Evolutionary conservation across 2,329 filamentous ascomycete genomes (phyloP), one percentile per base, ranked within the genome.

Genomic region (Pseudodiploospora longispora): DNA sequence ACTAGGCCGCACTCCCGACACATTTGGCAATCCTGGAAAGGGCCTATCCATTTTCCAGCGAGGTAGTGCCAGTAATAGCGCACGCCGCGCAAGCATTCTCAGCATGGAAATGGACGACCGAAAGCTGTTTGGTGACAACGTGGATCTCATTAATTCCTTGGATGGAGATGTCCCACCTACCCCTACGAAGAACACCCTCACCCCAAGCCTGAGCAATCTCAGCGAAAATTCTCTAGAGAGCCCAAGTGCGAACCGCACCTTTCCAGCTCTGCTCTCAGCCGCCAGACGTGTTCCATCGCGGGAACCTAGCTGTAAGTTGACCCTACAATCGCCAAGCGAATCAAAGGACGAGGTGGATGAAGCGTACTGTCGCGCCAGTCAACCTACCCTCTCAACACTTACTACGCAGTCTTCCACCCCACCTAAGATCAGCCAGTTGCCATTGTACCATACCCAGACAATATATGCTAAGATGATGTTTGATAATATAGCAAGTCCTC

Each of bases 101-200:
- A 94, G 87, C 59, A 69, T 90, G 37, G 86, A 95, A 55, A 84
- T 82, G 27, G 87, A 90, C 35, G 87, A 95, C 40, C 68, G 75
- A 46, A 74, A 77, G 52, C 54, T 68, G 31, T 66, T 66, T 47
- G 58, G 53, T 27, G 62, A 66, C 10, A 52, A 36, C 8, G 46
- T 50, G 12, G 57, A 64, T 36, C 42, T 60, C 31, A 49, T 52
- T 10, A 54, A 41, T 30, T 46, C 53, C 6, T 43, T 59, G 42
- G 59, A 65, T 30, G 73, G 68, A 34, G 89, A 95, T 40, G 71
- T 91, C 46, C 90, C 91, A n/a, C 90, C 91, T 1, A 98, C 93
- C 1, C 93, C 93, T 1, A 97, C 93, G 0, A 97, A 95, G 64
- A 80, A 80, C 52, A 68, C 59, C 47, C 66, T 66, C 44, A 68